Evolutionary conservation across 164 flowering plant species (phyloP), one percentile per base, ranked within the genome.

Genomic region (Kingdonia uniflora): DNA sequence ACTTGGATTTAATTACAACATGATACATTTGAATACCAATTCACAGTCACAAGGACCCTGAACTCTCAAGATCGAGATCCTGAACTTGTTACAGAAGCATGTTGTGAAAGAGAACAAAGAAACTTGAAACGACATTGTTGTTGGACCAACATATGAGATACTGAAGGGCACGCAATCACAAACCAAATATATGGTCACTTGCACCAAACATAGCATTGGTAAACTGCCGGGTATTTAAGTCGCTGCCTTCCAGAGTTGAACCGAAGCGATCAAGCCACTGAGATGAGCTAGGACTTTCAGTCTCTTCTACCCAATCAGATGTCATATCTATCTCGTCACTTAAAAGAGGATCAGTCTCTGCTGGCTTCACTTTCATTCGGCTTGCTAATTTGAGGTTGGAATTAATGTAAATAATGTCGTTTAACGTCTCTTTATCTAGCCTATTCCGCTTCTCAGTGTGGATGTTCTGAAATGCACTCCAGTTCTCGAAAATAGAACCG

Each of bases 281-380:
- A 19, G 80, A 67, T 19, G 85, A 86, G 66, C 74, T 76, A 1
- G 80, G 80, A 54, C 56, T 82, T 56, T 90, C 97, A 45, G 61
- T 60, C 74, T 87, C 97, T 62, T 87, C 97, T 39, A 85, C 95
- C 95, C 95, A 90, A 61, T 90, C 95, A 3, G 95, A 90, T 33
- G 91, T 82, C 97, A 90, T 87, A 50, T 90, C 97, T 37, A 90
- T 80, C 69, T 87, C 95, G 38, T 90, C 91, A 61, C 69, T 68
- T 45, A 73, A 80, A 63, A 87, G 70, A 20, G 88, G 84, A 65
- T 90, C 95, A 17, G 71, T 48, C 42, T 84, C 94, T n/a, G 57
- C 24, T 19, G 77, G 58, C 64, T 57, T 76, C 26, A 61, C 68
- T 62, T 66, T 76, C 65, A 56, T 60, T 38, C 74, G 77, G 59